Evolutionary conservation across 1,284 basidiomycete species (phyloP).

Genomic region (Puccinia hordei): DNA sequence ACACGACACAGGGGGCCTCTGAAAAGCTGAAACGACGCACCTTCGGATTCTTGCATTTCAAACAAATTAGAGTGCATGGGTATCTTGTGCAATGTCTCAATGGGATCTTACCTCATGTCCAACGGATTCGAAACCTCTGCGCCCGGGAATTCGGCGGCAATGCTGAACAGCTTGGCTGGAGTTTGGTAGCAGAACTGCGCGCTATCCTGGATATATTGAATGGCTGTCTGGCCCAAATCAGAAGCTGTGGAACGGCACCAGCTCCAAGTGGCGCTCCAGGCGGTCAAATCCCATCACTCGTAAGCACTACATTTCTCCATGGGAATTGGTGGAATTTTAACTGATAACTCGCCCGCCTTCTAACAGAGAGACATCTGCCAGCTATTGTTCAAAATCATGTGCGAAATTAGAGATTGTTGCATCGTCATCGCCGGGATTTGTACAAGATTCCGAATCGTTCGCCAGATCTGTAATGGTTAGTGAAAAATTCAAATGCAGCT

Average conservation of each 20-base stretch:
- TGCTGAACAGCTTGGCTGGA: constrained; percentile 6
- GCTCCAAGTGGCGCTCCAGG: constrained; percentile 11
- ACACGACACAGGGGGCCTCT: not conserved
- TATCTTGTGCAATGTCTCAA: not conserved
- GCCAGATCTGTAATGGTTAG: constrained; percentile 8
- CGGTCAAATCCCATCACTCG: not conserved
- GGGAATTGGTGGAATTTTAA: not conserved
- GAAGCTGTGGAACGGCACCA: constrained; percentile 18
- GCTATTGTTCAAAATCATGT: constrained; percentile 24
- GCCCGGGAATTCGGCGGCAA: not conserved
- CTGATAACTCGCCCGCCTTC: not conserved
- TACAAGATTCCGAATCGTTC: not conserved
- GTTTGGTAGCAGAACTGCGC: constrained; percentile 10
- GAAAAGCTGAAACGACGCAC: constrained; percentile 1
- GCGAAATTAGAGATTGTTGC: constrained; percentile 11
- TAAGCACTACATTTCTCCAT: not conserved
- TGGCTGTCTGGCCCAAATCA: constrained; percentile 5
- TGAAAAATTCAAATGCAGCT: not conserved
- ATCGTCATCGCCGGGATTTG: not conserved
- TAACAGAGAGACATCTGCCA: constrained; percentile 22
- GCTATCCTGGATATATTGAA: not conserved
- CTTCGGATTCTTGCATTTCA: not conserved
- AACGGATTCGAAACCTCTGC: constrained; percentile 6
- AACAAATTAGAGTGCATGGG: constrained; percentile 10
- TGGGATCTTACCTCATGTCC: not conserved